phyloP scores from a whole-genome alignment of 352 stramenopile genomes.

The Globisporangium carolinianum region DNA sequence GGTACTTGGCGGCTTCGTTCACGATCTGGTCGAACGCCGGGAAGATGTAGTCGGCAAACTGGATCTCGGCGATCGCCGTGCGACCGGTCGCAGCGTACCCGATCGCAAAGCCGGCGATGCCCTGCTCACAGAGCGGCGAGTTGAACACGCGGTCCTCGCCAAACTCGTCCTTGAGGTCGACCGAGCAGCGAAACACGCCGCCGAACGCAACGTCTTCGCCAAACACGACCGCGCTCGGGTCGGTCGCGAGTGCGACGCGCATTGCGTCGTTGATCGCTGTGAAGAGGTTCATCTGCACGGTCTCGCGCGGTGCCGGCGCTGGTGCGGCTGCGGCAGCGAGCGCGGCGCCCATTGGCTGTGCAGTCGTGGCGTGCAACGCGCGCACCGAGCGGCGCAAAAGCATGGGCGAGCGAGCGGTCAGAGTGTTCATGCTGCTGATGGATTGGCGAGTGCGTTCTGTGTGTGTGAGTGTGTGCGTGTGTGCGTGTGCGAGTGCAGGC shows the following conservation, averaged over 20 bases:
- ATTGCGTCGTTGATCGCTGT: conserved; percentile 91
- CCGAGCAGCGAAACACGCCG: conserved; percentile 96
- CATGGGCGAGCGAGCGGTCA: conserved; percentile 3
- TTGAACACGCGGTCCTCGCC: conserved; percentile 95
- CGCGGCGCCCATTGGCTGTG: conserved; percentile 4
- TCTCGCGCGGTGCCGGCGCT: conserved; percentile 28
- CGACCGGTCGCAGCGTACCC: conserved; percentile 94
- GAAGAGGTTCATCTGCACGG: conserved; percentile 89
- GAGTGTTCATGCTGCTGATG: conserved; percentile 4
- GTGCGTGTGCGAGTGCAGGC: background rate
- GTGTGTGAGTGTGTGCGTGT: background rate
- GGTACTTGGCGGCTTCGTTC: conserved; percentile 98
- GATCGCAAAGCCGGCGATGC: conserved; percentile 94
- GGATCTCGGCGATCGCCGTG: conserved; percentile 97
- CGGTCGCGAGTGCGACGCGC: conserved; percentile 83
- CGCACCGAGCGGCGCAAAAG: conserved; percentile 9
- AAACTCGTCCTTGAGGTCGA: conserved; percentile 92
- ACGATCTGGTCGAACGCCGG: conserved; percentile 96
- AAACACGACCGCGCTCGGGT: conserved; percentile 91
- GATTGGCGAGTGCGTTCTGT: background rate
- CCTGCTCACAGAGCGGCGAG: conserved; percentile 94
- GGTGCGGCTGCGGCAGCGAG: conserved; percentile 8
- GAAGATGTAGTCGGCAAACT: conserved; percentile 98
- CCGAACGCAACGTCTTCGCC: conserved; percentile 98
- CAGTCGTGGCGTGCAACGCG: conserved; percentile 3